Percentiles rank a stretch among this genome's conserved stretches.
These are phyloP conservation scores for Penicillium nordicum DNA, from an alignment of 2,329 filamentous ascomycete species.

Conservation along the genomic window DNA sequence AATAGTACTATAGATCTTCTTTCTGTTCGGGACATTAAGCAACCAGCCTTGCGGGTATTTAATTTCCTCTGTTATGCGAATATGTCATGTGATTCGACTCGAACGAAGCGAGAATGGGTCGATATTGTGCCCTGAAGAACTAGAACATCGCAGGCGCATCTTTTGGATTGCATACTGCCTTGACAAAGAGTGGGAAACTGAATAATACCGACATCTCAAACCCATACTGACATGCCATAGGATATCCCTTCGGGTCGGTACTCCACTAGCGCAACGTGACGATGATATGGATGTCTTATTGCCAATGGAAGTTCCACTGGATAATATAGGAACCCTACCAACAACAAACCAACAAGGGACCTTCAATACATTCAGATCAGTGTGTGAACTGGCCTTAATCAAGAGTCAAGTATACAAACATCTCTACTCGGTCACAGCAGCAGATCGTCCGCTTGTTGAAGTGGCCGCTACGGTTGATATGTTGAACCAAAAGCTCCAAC, in stretches of 20 bases:
- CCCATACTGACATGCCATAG: neutral
- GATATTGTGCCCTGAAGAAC: neutral
- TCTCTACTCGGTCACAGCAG: neutral
- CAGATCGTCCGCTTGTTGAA: neutral
- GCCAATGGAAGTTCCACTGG: neutral
- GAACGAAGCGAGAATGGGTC: neutral
- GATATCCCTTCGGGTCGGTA: neutral
- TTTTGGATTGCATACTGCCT: neutral
- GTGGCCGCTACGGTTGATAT: neutral
- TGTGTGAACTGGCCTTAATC: neutral
- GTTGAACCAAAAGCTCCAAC: neutral
- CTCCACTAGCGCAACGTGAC: neutral
- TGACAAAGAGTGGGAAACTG: neutral
- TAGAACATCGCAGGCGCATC: neutral
- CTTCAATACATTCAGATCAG: neutral
- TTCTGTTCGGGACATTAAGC: neutral
- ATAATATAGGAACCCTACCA: neutral
- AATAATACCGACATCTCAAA: too few species aligned
- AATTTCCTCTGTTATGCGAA: neutral
- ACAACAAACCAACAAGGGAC: neutral
- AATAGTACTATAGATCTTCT: neutral
- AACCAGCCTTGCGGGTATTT: neutral
- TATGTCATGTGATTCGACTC: neutral
- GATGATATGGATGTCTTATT: neutral
- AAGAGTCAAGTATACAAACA: neutral